These are phyloP conservation scores for Thalia dealbata DNA, from an alignment of 176 grass and related monocot genomes.

Conservation along the genomic window DNA sequence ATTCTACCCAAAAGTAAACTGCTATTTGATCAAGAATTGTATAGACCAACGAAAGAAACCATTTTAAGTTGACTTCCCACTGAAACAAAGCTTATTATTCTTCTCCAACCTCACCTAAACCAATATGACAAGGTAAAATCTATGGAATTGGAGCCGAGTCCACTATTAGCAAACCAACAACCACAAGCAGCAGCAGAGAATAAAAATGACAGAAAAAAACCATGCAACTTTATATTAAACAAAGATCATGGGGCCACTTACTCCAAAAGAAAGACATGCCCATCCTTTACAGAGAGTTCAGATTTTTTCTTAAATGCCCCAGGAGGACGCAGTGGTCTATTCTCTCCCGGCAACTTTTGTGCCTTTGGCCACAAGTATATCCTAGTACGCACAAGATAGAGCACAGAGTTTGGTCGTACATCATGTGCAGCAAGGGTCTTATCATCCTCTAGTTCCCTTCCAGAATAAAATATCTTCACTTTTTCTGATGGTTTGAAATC, in stretches of 20 bases:
- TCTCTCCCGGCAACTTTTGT: conserved; percentile 76
- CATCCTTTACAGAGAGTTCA: conserved; percentile 85
- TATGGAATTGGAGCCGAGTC: neutral
- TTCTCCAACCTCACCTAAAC: no score
- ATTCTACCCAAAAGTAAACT: no score
- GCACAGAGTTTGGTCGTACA: conserved; percentile 64
- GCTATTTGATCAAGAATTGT: no score
- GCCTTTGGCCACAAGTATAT: conserved; percentile 84
- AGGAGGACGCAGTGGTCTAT: conserved; percentile 65
- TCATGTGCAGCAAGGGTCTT: conserved; percentile 54
- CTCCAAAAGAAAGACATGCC: conserved; percentile 92
- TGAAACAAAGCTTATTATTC: no score
- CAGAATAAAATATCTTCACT: conserved; percentile 61
- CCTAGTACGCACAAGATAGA: conserved; percentile 75
- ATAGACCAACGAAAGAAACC: no score
- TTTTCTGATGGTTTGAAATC: conserved; percentile 71
- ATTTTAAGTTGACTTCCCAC: no score
- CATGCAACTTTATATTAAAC: neutral
- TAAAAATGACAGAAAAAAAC: neutral
- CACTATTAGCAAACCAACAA: neutral
- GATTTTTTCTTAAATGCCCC: conserved; percentile 89
- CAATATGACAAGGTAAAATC: neutral
- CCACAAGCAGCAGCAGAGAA: neutral
- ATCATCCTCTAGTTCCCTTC: conserved; percentile 73
- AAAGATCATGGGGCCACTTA: conserved; percentile 34